phyloP scores from a whole-genome alignment of 225 moss, liverwort and hornwort genomes.

The Pleurozium schreberi region DNA sequence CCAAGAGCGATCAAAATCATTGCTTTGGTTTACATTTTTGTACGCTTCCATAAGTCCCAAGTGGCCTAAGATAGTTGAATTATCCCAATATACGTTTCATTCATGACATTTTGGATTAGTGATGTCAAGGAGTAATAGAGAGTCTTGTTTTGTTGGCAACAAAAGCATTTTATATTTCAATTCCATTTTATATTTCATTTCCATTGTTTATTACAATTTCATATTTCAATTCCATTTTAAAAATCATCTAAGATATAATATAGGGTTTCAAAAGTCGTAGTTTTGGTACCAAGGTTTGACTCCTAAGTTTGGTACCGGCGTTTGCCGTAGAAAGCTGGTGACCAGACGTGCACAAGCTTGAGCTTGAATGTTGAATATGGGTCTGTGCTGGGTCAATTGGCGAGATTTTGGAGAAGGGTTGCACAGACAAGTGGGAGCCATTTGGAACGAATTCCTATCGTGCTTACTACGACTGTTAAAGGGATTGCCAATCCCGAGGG shows the following conservation, averaged over 20 bases:
- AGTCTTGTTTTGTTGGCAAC: no score
- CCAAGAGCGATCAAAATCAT: not conserved
- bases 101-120: not conserved
- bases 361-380: not conserved
- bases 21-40: not conserved
- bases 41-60: not conserved
- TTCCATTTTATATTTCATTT: no score
- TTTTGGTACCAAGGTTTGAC: not conserved
- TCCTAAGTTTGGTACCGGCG: not conserved
- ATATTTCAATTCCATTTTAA: not conserved
- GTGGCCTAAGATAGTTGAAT: not conserved
- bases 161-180: no score
- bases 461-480: not conserved
- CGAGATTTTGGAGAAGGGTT: not conserved
- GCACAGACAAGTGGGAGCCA: not conserved
- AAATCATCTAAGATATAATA: not conserved
- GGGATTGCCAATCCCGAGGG: not conserved
- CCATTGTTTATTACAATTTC: no score
- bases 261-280: constrained; percentile 4
- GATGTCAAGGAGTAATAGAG: no score
- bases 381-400: not conserved
- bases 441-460: not conserved
- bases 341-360: not conserved
- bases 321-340: not conserved
- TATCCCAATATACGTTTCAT: not conserved